These are phyloP conservation scores for Penicillium maclennaniae DNA, from an alignment of 495 filamentous ascomycete species.

Conservation along the genomic window DNA sequence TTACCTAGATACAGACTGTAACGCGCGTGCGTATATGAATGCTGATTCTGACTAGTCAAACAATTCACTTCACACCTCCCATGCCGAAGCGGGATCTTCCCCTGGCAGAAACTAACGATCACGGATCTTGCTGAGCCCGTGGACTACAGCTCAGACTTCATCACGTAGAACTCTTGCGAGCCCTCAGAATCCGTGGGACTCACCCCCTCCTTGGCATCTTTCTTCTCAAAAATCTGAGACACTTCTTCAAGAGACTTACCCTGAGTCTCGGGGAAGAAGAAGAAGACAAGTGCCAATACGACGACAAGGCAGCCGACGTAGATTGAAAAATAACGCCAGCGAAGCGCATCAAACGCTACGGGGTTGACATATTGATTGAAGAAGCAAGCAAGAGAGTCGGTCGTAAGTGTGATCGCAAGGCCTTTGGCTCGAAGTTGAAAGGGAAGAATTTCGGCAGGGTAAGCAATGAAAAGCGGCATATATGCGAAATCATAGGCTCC, in stretches of 20 bases:
- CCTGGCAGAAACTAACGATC: background rate
- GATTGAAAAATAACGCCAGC: constrained; percentile 40
- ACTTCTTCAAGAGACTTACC: constrained; percentile 10
- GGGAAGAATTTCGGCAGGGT: constrained; percentile 60
- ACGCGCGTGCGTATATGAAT: background rate
- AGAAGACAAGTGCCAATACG: constrained; percentile 2
- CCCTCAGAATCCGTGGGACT: constrained; percentile 2
- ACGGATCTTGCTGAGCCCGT: background rate
- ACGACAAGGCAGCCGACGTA: constrained; percentile 7
- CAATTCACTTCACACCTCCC: background rate
- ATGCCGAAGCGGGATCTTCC: background rate
- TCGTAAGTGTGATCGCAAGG: constrained; percentile 59
- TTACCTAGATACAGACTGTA: background rate
- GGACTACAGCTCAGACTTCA: constrained; percentile 3
- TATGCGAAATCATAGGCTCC: constrained; percentile 57
- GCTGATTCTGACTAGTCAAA: background rate
- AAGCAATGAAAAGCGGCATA: constrained; percentile 58
- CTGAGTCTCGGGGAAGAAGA: constrained; percentile 11
- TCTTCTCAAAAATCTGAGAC: constrained; percentile 2
- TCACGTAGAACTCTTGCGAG: constrained; percentile 3
- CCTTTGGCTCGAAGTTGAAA: constrained; percentile 67
- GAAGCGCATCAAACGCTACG: constrained; percentile 40
- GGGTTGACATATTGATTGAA: constrained; percentile 56
- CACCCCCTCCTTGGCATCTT: background rate
- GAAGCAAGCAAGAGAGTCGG: constrained; percentile 52